These are phyloP conservation scores for Cryptomeria japonica DNA, from an alignment of 75 land plant species.

Conservation along the genomic window DNA sequence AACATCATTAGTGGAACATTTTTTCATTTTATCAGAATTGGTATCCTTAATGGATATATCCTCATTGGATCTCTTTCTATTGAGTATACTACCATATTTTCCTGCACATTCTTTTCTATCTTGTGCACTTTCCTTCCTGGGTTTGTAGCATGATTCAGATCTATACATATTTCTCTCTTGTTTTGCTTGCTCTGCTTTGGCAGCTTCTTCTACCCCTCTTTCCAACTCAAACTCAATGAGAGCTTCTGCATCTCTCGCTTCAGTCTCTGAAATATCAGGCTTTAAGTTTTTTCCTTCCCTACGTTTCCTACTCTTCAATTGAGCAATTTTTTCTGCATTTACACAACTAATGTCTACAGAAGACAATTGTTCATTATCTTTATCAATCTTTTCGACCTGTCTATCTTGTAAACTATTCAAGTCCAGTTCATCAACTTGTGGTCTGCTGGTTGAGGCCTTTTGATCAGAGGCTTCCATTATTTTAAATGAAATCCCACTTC, in stretches of 20 bases:
- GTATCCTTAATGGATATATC: background rate
- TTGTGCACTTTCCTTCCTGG: background rate
- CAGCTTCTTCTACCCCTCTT: background rate
- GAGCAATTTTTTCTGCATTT: background rate
- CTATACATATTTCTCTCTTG: background rate
- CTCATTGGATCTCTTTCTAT: background rate
- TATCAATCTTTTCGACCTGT: background rate
- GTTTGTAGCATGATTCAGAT: background rate
- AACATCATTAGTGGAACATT: background rate
- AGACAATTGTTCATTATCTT: background rate
- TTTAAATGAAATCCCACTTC: background rate
- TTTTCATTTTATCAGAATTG: background rate
- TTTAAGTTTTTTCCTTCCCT: background rate
- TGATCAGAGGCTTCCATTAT: background rate
- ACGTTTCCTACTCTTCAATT: background rate
- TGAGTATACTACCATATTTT: background rate
- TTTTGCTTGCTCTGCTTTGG: background rate
- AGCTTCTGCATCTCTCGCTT: background rate
- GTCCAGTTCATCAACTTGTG: background rate
- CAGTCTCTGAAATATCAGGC: background rate
- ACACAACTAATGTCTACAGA: background rate
- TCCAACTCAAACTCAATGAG: background rate
- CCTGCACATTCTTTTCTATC: background rate
- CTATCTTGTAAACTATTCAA: background rate
- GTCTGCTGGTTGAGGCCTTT: background rate